Base-by-base conservation (phyloP, 2,329 filamentous ascomycete genomes). In the Cephalotrichum gorgonifer region DNA sequence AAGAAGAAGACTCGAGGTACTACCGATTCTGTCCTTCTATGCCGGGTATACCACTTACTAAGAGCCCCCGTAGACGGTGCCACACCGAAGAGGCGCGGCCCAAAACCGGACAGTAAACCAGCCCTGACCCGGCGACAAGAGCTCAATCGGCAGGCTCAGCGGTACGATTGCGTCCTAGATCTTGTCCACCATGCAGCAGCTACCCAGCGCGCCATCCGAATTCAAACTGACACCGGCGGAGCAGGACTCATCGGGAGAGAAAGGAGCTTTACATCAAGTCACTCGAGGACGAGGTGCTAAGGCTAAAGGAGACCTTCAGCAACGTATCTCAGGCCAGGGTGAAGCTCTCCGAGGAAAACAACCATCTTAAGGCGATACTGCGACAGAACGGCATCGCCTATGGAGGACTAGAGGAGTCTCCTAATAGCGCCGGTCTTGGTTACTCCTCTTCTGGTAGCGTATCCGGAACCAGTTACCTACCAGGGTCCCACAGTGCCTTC, bases 251-350 rank as follows among this genome's bases (percentile, higher is more conserved):
- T 66, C 88, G 93, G 50, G 93, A 97, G 69, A 82, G 93, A 56
- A 97, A 97, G 65, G 93, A 97, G 67, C 78, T 89, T 58, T 97
- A 97, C 64, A 94, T 96, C 71, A 94, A 94, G 65, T 82, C 86
- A 11, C 78, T 97, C 15, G 93, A 98, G 66, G 84, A 91, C 60
- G 89, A 97, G 67, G 86, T 97, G 5, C 74, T 94, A 20, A 83
- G 88, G 44, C 73, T 97, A 41, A 93, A 94, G 63, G 89, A 96
- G 62, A 76, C 85, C n/a, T 91, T 83, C 60, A 82, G 81, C 58
- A 81, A 78, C 46, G 77, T 84, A 17, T 77, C 81, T 6, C 81
- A 85, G 56, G 88, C 94, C 62, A 88, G 88, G 60, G 81, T 90
- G 48, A 76, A 78, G 47, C 71, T 90, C 8, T 75, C 78, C 43